A percentile compares a stretch with the other conserved stretches of the same genome.
phyloP scores from a whole-genome alignment of 2,329 filamentous ascomycete genomes.

The Myriosclerotinia scirpicola region DNA sequence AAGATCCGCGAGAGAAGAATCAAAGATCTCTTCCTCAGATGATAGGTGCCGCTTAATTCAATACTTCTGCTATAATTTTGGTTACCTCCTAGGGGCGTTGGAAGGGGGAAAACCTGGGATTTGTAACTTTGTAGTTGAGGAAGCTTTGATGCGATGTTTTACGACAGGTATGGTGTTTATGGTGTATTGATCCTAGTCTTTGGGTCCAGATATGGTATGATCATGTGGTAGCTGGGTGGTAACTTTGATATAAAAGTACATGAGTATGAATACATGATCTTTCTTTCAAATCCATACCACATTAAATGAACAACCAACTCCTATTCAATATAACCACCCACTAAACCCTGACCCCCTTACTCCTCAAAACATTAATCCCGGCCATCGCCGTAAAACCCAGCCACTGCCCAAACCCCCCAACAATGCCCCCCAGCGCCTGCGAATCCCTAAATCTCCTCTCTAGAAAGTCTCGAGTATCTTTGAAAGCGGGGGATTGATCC shows the following conservation, averaged over 20 bases:
- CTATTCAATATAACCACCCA: conserved; percentile 19
- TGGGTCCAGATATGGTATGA: conserved; percentile 1
- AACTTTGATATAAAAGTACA: conserved; percentile 1
- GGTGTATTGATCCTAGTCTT: neutral
- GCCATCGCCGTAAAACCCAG: conserved; percentile 77
- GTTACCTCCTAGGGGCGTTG: neutral
- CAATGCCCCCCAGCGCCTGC: conserved; percentile 58
- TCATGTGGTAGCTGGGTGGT: neutral
- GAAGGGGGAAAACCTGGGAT: neutral
- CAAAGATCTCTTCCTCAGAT: conserved; percentile 36
- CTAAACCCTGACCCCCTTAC: conserved; percentile 75
- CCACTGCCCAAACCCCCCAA: conserved; percentile 71
- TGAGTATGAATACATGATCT: conserved; percentile 17
- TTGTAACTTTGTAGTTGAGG: neutral
- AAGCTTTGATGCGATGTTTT: neutral
- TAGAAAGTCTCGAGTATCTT: conserved; percentile 78
- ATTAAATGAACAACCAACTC: neutral
- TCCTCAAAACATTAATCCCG: conserved; percentile 78
- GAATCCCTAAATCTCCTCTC: conserved; percentile 68
- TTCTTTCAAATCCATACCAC: neutral
- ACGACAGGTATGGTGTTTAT: conserved; percentile 11
- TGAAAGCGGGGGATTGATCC: conserved; percentile 71
- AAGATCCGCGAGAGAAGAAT: conserved; percentile 33
- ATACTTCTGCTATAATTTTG: neutral
- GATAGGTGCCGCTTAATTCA: conserved; percentile 21